Conservation (phyloP, 1,284 basidiomycete species). For the Apiotrichum siamense region DNA sequence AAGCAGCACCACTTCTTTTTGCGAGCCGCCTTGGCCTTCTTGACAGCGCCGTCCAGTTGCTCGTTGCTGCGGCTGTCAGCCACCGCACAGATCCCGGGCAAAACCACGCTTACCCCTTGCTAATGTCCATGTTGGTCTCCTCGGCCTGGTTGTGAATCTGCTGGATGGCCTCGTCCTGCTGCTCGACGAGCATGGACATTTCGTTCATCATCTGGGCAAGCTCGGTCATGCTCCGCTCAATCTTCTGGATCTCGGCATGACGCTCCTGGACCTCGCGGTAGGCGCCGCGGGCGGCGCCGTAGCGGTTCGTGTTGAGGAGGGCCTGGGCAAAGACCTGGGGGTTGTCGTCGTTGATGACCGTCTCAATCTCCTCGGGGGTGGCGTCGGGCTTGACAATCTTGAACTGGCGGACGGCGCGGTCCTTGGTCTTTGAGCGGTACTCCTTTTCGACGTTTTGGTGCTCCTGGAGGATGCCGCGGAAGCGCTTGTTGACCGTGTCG, state of each 20-base stretch:
- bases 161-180: constrained; percentile 69
- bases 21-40: constrained; percentile 68
- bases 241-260: constrained; percentile 78
- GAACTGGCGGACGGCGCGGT: constrained; percentile 91
- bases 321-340: constrained; percentile 85
- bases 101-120: constrained; percentile 56
- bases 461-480: constrained; percentile 51
- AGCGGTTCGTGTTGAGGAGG: constrained; percentile 71
- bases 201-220: constrained; percentile 84
- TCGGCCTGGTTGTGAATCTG: constrained; percentile 59
- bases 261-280: constrained; percentile 87
- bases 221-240: constrained; percentile 81
- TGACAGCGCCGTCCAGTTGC: constrained; percentile 66
- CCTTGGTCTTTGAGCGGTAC: constrained; percentile 86
- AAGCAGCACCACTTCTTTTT: constrained; percentile 78
- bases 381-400: constrained; percentile 94
- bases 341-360: constrained; percentile 69
- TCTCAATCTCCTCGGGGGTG: constrained; percentile 70
- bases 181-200: constrained; percentile 71
- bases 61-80: constrained; percentile 51
- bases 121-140: constrained; percentile 62
- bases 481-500: constrained; percentile 48
- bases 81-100: not conserved
- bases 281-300: constrained; percentile 74
- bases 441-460: constrained; percentile 87